phyloP scores from a whole-genome alignment of 176 grass and related monocot genomes.

The Juncus effusus region DNA sequence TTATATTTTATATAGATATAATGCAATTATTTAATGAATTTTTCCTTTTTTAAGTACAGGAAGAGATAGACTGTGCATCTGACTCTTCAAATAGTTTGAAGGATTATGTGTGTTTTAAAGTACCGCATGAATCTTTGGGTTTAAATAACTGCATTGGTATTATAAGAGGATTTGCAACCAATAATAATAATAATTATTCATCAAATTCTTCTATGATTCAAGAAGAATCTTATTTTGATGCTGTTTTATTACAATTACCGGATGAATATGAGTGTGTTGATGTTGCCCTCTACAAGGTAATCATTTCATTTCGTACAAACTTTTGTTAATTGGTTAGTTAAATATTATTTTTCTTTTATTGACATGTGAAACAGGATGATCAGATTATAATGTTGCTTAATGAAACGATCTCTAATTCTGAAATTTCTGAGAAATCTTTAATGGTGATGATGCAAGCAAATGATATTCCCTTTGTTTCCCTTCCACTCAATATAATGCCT shows the following conservation, averaged over 20 bases:
- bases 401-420: constrained; percentile 46
- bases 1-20: constrained; percentile 1
- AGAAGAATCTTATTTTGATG: constrained; percentile 31
- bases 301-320: background rate
- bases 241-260: constrained; percentile 69
- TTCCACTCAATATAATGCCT: constrained; percentile 33
- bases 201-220: constrained; percentile 27
- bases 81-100: constrained; percentile 40
- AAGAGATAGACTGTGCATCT: constrained; percentile 36
- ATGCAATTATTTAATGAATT: constrained; percentile 21
- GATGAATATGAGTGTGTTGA: constrained; percentile 77
- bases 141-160: constrained; percentile 74
- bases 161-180: constrained; percentile 53
- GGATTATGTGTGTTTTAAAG: constrained; percentile 79
- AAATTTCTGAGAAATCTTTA: constrained; percentile 48
- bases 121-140: constrained; percentile 68
- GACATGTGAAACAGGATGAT: constrained; percentile 59
- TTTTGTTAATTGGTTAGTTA: constrained; percentile 1
- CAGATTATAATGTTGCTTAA: constrained; percentile 76
- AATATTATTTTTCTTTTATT: background rate
- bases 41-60: constrained; percentile 42
- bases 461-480: constrained; percentile 58
- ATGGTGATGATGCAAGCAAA: constrained; percentile 72
- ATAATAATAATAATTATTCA: background rate
- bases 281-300: constrained; percentile 87